Conservation (phyloP, 306 rosid genomes). For the Pyrus pyrifolia region DNA sequence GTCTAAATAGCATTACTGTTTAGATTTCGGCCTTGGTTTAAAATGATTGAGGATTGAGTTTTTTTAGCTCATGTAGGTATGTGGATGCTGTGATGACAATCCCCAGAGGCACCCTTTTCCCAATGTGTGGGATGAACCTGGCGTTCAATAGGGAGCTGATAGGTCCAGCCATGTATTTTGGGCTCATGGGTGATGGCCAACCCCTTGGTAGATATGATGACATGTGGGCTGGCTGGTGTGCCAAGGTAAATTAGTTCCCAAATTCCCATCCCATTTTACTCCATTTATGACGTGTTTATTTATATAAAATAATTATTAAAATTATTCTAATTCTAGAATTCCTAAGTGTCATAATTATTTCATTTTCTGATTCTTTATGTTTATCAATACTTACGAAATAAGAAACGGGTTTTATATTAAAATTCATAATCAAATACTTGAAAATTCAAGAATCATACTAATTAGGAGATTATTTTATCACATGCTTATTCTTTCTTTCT, state of each 20-base stretch:
- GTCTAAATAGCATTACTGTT: neutral
- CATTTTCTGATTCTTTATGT: too few relatives aligned
- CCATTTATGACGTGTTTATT: too few relatives aligned
- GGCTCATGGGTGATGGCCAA: constrained; percentile 49
- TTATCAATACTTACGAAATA: too few relatives aligned
- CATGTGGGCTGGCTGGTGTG: constrained; percentile 53
- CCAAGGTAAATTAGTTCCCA: constrained; percentile 19
- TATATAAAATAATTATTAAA: too few relatives aligned
- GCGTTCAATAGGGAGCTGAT: constrained; percentile 37
- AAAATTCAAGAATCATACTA: too few relatives aligned
- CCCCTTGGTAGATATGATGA: constrained; percentile 44
- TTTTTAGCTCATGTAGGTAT: constrained; percentile 15
- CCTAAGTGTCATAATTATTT: too few relatives aligned
- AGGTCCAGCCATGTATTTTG: constrained; percentile 50
- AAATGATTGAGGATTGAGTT: neutral
- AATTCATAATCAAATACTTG: too few relatives aligned
- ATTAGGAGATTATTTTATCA: too few relatives aligned
- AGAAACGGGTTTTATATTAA: too few relatives aligned
- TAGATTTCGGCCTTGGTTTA: neutral
- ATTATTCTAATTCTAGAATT: too few relatives aligned
- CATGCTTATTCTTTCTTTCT: too few relatives aligned
- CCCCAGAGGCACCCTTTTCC: constrained; percentile 43
- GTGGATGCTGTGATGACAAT: constrained; percentile 40
- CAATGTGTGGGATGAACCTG: constrained; percentile 51
- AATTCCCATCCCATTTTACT: neutral